Conservation (phyloP, 2,329 filamentous ascomycete genomes). For the Xylariaceae sp. region DNA sequence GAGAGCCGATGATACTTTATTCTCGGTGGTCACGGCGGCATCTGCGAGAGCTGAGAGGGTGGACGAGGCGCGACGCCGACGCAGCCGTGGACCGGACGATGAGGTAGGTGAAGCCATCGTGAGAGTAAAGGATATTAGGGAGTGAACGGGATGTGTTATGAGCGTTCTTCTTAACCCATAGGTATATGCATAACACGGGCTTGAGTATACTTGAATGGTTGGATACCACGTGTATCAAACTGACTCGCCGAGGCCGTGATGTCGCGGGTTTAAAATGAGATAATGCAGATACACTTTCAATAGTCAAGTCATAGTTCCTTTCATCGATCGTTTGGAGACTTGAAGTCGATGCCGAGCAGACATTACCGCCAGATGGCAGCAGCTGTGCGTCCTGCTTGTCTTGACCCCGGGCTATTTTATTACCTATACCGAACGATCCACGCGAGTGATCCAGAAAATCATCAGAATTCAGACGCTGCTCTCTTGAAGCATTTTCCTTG, state of each 20-base stretch:
- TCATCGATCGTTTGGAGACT: too few relatives aligned
- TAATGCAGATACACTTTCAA: background rate
- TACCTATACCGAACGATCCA: background rate
- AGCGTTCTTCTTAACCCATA: background rate
- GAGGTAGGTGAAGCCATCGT: slow-evolving; percentile 5
- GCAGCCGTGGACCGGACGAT: slow-evolving; percentile 27
- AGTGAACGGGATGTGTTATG: background rate
- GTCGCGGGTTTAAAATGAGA: background rate
- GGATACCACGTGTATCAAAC: background rate
- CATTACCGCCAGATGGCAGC: slow-evolving; percentile 12
- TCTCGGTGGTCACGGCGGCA: slow-evolving; percentile 31
- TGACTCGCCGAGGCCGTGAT: background rate
- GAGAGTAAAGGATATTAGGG: background rate
- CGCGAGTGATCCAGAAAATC: too few relatives aligned
- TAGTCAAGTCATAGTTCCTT: too few relatives aligned
- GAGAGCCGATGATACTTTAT: slow-evolving; percentile 37
- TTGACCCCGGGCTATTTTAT: background rate
- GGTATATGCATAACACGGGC: too few relatives aligned
- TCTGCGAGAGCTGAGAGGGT: slow-evolving; percentile 22
- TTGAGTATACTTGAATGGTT: too few relatives aligned
- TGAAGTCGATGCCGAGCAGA: background rate
- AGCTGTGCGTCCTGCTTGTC: slow-evolving; percentile 5
- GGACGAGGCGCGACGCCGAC: slow-evolving; percentile 29
- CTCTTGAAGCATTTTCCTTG: too few relatives aligned
- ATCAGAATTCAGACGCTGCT: too few relatives aligned